Conservation (phyloP, 805 yeast species). For the Teunomyces panamensis region DNA sequence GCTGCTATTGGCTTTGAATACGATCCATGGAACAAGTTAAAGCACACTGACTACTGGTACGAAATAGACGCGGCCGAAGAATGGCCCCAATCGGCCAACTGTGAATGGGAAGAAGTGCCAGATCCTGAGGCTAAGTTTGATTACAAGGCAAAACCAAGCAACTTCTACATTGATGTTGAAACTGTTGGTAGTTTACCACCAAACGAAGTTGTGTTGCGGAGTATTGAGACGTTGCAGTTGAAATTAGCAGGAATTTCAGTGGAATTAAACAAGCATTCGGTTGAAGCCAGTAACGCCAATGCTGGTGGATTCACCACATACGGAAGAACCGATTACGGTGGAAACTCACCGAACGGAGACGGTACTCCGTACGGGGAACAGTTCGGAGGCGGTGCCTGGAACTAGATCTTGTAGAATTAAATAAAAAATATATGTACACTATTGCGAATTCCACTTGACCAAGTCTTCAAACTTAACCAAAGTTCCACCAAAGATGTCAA, state of each 20-base stretch:
- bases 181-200: conserved; percentile 88
- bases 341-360: conserved; percentile 31
- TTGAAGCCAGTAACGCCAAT: conserved; percentile 40
- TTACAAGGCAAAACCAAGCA: conserved; percentile 74
- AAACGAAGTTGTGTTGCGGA: conserved; percentile 82
- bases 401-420: not conserved
- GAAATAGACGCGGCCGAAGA: conserved; percentile 84
- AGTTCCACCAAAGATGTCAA: conserved; percentile 92
- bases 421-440: conserved; percentile 1
- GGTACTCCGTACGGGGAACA: conserved; percentile 18
- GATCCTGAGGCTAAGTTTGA: conserved; percentile 84
- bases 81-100: conserved; percentile 89
- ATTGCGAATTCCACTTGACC: conserved; percentile 61
- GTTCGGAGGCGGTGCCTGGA: conserved; percentile 14
- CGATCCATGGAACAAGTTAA: conserved; percentile 98
- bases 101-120: conserved; percentile 96
- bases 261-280: conserved; percentile 52
- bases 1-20: conserved; percentile 95
- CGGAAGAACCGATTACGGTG: conserved; percentile 31
- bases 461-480: conserved; percentile 75
- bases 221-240: conserved; percentile 80
- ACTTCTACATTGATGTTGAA: conserved; percentile 86
- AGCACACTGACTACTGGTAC: conserved; percentile 96
- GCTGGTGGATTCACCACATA: conserved; percentile 49
- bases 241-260: conserved; percentile 85